These are phyloP conservation scores for Beta corolliflora DNA, from an alignment of 179 eudicot genomes.

Conservation along the genomic window DNA sequence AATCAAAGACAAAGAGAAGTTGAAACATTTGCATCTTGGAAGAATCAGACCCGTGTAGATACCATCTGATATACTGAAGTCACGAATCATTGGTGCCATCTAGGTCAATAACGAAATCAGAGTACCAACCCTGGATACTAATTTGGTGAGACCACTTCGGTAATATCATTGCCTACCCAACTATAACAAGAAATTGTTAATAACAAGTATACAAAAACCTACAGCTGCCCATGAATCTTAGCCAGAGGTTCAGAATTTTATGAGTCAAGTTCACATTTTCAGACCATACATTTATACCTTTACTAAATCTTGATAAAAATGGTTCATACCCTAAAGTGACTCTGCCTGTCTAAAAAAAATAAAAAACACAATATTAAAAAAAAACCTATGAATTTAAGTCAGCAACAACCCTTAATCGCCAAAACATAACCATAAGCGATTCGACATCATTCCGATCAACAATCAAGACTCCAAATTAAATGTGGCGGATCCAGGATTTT, in stretches of 20 bases:
- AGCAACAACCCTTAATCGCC: neutral
- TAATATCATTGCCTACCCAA: neutral
- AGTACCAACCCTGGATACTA: neutral
- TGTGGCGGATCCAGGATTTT: too few relatives aligned
- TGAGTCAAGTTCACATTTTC: neutral
- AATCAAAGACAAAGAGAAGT: slow-evolving; percentile 11
- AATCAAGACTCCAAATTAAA: neutral
- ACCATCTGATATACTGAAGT: neutral
- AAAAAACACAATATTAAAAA: neutral
- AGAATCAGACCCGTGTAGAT: neutral
- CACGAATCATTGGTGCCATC: neutral
- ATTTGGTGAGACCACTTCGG: neutral
- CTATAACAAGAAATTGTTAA: too few relatives aligned
- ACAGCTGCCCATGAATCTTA: neutral
- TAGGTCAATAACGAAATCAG: neutral
- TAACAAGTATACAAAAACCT: too few relatives aligned
- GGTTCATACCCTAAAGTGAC: neutral
- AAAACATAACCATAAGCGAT: too few relatives aligned
- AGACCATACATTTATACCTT: neutral
- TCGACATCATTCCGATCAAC: neutral
- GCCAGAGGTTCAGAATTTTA: neutral
- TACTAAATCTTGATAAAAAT: neutral
- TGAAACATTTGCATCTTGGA: neutral
- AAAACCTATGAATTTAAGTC: neutral
- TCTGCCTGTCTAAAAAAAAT: neutral